Conservation (phyloP, 257 asterid species). For the Cinchona pubescens region DNA sequence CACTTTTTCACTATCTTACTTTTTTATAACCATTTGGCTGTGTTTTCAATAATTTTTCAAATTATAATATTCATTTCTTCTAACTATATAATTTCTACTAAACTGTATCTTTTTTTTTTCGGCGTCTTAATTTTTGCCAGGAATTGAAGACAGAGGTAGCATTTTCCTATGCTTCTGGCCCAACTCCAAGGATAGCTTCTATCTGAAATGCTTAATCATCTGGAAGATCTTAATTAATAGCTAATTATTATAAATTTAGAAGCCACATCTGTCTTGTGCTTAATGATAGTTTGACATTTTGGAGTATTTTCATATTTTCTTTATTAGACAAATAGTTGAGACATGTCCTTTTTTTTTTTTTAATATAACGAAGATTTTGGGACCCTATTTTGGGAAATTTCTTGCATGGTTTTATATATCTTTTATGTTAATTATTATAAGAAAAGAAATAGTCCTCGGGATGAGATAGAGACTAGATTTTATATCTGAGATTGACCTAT, state of each 20-base stretch:
- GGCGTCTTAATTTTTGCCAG: not conserved
- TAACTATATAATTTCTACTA: not conserved
- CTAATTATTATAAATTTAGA: not conserved
- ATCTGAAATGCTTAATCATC: not conserved
- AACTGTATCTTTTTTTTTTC: not conserved
- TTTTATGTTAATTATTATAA: not conserved
- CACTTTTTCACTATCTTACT: no score
- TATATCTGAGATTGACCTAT: no score
- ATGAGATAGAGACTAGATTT: not conserved
- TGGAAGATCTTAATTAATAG: not conserved
- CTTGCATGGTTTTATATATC: not conserved
- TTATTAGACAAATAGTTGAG: not conserved
- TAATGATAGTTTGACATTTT: not conserved
- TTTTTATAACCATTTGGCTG: not conserved
- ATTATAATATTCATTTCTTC: no score
- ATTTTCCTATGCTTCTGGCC: not conserved
- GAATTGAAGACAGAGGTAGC: constrained; percentile 3
- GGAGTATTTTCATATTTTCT: not conserved
- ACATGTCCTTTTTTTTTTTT: not conserved
- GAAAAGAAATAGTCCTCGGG: not conserved
- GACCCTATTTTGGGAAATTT: not conserved
- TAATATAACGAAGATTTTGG: not conserved
- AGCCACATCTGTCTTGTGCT: not conserved
- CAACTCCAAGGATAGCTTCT: not conserved
- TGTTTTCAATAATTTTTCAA: no score